These are phyloP conservation scores for Thuidium tamariscinum DNA, from an alignment of 225 moss, liverwort and hornwort species.

Conservation along the genomic window DNA sequence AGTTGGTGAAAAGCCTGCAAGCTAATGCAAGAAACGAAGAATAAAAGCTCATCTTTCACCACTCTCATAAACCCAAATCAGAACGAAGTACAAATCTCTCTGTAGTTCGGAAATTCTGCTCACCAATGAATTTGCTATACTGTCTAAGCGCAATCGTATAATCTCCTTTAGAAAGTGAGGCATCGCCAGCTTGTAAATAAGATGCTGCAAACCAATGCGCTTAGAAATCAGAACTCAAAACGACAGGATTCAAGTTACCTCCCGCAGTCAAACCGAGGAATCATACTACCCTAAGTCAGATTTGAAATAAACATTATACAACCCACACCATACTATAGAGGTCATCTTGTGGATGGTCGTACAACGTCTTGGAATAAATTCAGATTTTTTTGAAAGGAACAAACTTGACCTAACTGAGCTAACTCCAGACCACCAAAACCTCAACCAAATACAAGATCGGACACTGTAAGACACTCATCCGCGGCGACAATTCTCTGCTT, in stretches of 20 bases:
- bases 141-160: constrained; percentile 65
- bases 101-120: background rate
- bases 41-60: background rate
- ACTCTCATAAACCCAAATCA: background rate
- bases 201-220: constrained; percentile 20
- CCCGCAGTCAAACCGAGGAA: background rate
- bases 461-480: background rate
- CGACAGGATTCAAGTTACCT: background rate
- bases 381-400: background rate
- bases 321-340: background rate
- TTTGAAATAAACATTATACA: background rate
- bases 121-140: constrained; percentile 71
- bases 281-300: background rate
- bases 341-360: background rate
- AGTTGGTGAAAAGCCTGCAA: background rate
- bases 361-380: background rate
- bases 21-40: background rate
- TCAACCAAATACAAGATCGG: background rate
- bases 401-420: background rate
- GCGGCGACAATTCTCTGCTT: background rate
- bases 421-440: background rate
- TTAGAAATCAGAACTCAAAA: background rate
- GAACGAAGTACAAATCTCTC: background rate
- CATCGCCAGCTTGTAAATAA: constrained; percentile 71
- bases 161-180: constrained; percentile 68